Evolutionary conservation across 305 asterid genomes (phyloP).

Genomic region (Striga hermonthica): DNA sequence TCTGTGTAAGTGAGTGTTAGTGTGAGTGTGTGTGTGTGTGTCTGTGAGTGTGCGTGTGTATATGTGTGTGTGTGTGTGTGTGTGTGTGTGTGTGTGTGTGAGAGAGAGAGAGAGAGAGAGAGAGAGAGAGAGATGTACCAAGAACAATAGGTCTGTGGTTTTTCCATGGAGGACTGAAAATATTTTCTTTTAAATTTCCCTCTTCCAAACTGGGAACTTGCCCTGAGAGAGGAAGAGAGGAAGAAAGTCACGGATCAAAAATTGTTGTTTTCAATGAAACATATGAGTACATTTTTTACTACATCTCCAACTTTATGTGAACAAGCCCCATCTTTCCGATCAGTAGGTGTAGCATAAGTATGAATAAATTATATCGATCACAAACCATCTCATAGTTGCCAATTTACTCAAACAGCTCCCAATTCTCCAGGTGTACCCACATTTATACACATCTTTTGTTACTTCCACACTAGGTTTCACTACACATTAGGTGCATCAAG

Average conservation of each 20-base stretch:
- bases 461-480: neutral
- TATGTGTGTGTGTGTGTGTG: neutral
- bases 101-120: neutral
- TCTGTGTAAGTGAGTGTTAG: neutral
- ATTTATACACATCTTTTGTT: neutral
- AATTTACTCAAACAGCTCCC: constrained; percentile 6
- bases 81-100: neutral
- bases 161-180: constrained; percentile 78
- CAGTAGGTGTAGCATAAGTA: constrained; percentile 6
- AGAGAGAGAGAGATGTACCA: constrained; percentile 47
- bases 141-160: constrained; percentile 82
- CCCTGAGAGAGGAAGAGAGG: constrained; percentile 41
- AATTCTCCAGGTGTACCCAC: neutral
- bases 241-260: constrained; percentile 28
- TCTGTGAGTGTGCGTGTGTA: neutral
- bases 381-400: neutral
- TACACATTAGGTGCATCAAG: constrained; percentile 14
- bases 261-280: neutral
- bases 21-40: neutral
- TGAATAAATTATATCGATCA: constrained; percentile 8
- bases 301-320: constrained; percentile 23
- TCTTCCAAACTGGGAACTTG: constrained; percentile 90
- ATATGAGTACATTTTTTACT: constrained; percentile 22
- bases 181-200: constrained; percentile 79
- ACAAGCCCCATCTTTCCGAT: constrained; percentile 17